Evolutionary conservation across 805 yeast genomes (phyloP).

Genomic region (Yarrowia bubula): DNA sequence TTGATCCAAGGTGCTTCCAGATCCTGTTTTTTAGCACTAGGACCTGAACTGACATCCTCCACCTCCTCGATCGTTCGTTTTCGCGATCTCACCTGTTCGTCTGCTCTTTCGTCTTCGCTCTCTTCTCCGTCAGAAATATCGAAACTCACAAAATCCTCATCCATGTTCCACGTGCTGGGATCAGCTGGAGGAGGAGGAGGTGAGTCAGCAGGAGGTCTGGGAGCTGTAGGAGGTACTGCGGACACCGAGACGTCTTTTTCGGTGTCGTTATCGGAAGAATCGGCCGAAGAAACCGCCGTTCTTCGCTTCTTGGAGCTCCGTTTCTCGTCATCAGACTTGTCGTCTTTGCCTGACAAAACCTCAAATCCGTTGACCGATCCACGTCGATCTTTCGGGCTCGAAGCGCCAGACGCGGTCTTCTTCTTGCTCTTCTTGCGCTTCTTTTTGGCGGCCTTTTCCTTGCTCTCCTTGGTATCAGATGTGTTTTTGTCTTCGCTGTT

Average conservation of each 20-base stretch:
- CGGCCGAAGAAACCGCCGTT: not conserved
- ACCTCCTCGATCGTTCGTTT: conserved; percentile 10
- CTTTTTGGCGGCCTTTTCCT: not conserved
- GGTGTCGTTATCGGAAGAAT: not conserved
- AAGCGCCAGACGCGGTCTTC: not conserved
- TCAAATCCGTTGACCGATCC: conserved; percentile 9
- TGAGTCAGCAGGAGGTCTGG: conserved; percentile 5
- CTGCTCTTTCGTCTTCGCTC: not conserved
- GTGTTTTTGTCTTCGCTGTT: not conserved
- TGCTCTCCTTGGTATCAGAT: not conserved
- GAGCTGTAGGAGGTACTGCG: not conserved
- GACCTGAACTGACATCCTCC: conserved; percentile 1
- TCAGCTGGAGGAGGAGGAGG: conserved; percentile 23
- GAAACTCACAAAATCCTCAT: conserved; percentile 21
- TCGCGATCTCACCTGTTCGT: not conserved
- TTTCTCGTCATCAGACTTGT: not conserved
- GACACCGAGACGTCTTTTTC: not conserved
- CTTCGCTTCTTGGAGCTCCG: conserved; percentile 17
- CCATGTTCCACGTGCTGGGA: conserved; percentile 14
- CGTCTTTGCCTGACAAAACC: not conserved
- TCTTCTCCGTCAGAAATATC: conserved; percentile 2
- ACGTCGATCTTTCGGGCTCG: conserved; percentile 2
- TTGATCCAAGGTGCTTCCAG: conserved; percentile 69
- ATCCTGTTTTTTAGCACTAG: conserved; percentile 8
- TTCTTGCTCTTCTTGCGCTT: conserved; percentile 7